These are phyloP conservation scores for Osmanthus fragrans DNA, from an alignment of 257 asterid genomes.

Conservation along the genomic window DNA sequence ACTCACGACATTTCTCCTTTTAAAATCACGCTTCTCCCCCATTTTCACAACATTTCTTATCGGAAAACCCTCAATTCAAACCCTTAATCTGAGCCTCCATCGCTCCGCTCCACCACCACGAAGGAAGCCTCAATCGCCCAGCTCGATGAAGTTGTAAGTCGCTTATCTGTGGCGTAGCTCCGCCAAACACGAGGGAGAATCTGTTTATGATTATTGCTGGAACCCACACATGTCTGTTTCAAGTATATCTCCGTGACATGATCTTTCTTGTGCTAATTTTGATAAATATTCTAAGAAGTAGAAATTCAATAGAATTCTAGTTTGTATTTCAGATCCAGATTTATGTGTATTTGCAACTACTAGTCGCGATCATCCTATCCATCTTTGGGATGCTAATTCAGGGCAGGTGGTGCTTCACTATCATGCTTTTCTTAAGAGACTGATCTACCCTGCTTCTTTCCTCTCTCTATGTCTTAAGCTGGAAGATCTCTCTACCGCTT, in stretches of 20 bases:
- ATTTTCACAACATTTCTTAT: too few species aligned
- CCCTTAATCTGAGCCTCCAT: too few species aligned
- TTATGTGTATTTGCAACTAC: slow-evolving; percentile 85
- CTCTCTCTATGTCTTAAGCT: too few species aligned
- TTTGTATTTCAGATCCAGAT: slow-evolving; percentile 66
- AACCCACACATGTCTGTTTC: slow-evolving; percentile 90
- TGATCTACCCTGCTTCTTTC: too few species aligned
- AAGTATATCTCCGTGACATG: slow-evolving; percentile 59
- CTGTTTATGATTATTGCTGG: slow-evolving; percentile 92
- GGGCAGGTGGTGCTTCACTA: slow-evolving; percentile 64
- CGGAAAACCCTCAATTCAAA: too few species aligned
- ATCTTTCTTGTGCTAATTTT: slow-evolving; percentile 25
- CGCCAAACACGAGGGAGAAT: slow-evolving; percentile 98
- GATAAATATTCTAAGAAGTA: slow-evolving; percentile 11
- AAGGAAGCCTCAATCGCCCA: too few species aligned
- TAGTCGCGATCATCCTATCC: slow-evolving; percentile 92
- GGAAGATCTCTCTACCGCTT: too few species aligned
- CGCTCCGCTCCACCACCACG: too few species aligned
- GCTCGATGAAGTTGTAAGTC: too few species aligned
- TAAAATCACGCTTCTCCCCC: too few species aligned
- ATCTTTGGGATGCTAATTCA: slow-evolving; percentile 94
- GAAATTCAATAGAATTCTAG: slow-evolving; percentile 25
- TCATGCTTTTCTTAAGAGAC: slow-evolving; percentile 16
- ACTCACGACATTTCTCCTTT: too few species aligned
- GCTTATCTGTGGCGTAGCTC: too few species aligned